Evolutionary conservation across 2,329 filamentous ascomycete species (phyloP).

Genomic region (Hymenoscyphus scutula): DNA sequence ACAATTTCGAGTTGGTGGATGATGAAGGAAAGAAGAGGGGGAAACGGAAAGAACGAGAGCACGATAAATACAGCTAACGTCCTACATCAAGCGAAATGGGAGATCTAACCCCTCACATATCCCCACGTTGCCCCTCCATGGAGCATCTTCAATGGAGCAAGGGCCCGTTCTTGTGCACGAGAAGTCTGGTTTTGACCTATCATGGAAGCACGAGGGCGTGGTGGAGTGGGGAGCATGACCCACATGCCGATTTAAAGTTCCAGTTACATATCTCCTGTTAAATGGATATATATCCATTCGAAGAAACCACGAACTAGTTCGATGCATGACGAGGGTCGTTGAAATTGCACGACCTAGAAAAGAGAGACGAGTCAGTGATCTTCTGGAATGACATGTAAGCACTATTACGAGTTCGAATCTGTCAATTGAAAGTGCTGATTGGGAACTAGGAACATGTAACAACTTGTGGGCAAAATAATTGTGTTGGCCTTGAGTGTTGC

Average conservation of each 20-base stretch:
- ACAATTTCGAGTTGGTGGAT: slow-evolving; percentile 16
- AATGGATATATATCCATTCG: no score
- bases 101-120: slow-evolving; percentile 14
- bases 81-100: not conserved
- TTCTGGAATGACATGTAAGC: not conserved
- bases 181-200: slow-evolving; percentile 18
- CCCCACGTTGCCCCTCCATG: slow-evolving; percentile 21
- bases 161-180: not conserved
- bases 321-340: not conserved
- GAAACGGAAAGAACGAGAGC: slow-evolving; percentile 14
- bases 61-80: slow-evolving; percentile 10
- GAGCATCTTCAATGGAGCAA: slow-evolving; percentile 10
- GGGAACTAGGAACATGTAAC: not conserved
- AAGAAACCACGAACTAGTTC: not conserved
- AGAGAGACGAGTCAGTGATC: not conserved
- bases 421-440: not conserved
- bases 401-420: not conserved
- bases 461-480: slow-evolving; percentile 3
- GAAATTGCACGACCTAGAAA: not conserved
- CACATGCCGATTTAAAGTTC: slow-evolving; percentile 10
- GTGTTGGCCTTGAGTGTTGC: not conserved
- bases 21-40: slow-evolving; percentile 15
- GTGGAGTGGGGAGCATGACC: not conserved
- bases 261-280: slow-evolving; percentile 4
- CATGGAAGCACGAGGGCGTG: slow-evolving; percentile 16